phyloP scores from a whole-genome alignment of 2,329 filamentous ascomycete genomes.

The Colletotrichum caudatum region DNA sequence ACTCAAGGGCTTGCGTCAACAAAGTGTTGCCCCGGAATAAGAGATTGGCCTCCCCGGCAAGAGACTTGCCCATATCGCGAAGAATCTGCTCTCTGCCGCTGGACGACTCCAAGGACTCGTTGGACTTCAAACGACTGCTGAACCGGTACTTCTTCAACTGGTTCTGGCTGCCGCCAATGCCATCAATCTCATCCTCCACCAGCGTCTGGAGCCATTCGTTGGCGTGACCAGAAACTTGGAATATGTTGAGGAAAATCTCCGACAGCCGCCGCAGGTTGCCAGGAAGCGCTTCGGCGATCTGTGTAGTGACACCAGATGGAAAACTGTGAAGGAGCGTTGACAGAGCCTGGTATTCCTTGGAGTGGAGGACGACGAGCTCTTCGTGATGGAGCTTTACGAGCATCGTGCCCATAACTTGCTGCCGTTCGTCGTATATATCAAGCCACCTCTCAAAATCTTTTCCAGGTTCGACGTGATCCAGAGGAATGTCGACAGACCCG shows the following conservation, averaged over 20 bases:
- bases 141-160: slow-evolving; percentile 80
- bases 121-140: slow-evolving; percentile 76
- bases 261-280: slow-evolving; percentile 83
- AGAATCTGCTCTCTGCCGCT: slow-evolving; percentile 79
- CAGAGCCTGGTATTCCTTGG: slow-evolving; percentile 85
- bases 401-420: slow-evolving; percentile 84
- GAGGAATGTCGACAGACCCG: slow-evolving; percentile 83
- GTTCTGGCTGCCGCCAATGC: slow-evolving; percentile 80
- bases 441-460: slow-evolving; percentile 91
- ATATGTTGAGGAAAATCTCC: slow-evolving; percentile 92
- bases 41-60: slow-evolving; percentile 90
- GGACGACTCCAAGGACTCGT: slow-evolving; percentile 71
- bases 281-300: slow-evolving; percentile 84
- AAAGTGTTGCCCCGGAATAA: slow-evolving; percentile 96
- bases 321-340: slow-evolving; percentile 89
- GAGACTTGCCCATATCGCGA: slow-evolving; percentile 81
- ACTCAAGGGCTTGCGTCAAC: slow-evolving; percentile 91
- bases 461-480: slow-evolving; percentile 82
- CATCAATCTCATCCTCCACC: slow-evolving; percentile 97
- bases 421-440: slow-evolving; percentile 80
- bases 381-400: slow-evolving; percentile 86
- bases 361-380: slow-evolving; percentile 89
- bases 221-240: slow-evolving; percentile 88
- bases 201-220: slow-evolving; percentile 92
- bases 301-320: slow-evolving; percentile 82